Conservation (phyloP, 78 protist species). For the Pigoraptor vietnamica region DNA sequence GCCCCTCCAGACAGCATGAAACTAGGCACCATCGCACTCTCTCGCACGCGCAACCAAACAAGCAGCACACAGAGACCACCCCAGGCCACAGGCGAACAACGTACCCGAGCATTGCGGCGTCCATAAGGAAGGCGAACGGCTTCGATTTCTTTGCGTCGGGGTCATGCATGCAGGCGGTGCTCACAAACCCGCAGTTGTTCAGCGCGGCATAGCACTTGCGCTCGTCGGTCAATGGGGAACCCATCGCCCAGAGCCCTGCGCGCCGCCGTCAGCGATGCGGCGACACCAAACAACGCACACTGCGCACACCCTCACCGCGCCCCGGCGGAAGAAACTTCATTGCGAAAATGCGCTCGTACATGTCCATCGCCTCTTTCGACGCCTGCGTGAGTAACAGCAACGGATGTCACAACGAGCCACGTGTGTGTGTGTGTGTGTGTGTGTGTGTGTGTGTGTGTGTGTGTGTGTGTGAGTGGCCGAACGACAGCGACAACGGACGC, state of each 20-base stretch:
- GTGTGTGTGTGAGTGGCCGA: no score
- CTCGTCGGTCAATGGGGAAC: slow-evolving; percentile 63
- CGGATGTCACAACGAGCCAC: neutral
- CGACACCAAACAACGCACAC: neutral
- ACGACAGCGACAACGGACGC: neutral
- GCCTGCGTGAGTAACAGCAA: slow-evolving; percentile 5
- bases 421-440: no score
- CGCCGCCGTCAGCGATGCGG: no score
- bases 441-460: no score
- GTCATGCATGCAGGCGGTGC: slow-evolving; percentile 47
- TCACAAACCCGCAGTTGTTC: slow-evolving; percentile 84
- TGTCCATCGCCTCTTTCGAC: slow-evolving; percentile 53
- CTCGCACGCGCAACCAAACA: neutral
- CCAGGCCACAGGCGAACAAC: neutral
- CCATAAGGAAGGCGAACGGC: slow-evolving; percentile 86
- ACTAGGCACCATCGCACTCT: no score
- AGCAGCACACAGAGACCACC: neutral
- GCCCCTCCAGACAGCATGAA: no score
- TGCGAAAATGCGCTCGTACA: slow-evolving; percentile 67
- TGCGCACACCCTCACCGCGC: slow-evolving; percentile 9
- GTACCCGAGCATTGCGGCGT: slow-evolving; percentile 76
- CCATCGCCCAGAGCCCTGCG: slow-evolving; percentile 89
- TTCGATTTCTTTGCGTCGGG: slow-evolving; percentile 20
- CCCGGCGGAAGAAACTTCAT: slow-evolving; percentile 85
- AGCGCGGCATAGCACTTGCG: slow-evolving; percentile 67